Evolutionary conservation across 192 early-diverging fungal genomes (phyloP).

Genomic region (Backusella macrospora): DNA sequence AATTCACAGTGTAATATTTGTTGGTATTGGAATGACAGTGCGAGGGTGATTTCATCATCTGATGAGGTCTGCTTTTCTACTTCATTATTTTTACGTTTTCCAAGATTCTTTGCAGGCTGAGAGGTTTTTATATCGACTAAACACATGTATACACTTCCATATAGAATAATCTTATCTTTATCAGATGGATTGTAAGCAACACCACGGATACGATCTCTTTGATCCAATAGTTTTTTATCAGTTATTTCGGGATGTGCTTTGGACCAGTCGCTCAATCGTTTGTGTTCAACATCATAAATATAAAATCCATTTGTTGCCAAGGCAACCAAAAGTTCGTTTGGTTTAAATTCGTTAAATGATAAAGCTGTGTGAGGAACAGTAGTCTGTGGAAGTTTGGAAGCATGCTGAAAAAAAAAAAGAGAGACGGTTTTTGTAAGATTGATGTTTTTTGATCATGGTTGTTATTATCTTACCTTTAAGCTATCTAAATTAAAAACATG

Average conservation of each 20-base stretch:
- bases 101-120: constrained; percentile 42
- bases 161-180: constrained; percentile 67
- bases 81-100: constrained; percentile 52
- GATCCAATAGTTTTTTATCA: constrained; percentile 62
- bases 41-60: constrained; percentile 64
- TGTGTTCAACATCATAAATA: constrained; percentile 70
- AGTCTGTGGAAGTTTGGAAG: constrained; percentile 65
- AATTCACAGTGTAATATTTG: constrained; percentile 81
- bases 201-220: constrained; percentile 75
- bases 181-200: constrained; percentile 68
- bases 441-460: not conserved
- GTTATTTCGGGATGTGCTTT: constrained; percentile 65
- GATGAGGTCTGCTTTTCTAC: constrained; percentile 44
- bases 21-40: constrained; percentile 80
- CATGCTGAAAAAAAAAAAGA: constrained; percentile 52
- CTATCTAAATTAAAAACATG: constrained; percentile 76
- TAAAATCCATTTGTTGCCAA: constrained; percentile 74
- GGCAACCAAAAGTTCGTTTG: constrained; percentile 59
- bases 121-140: constrained; percentile 72
- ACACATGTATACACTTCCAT: constrained; percentile 70
- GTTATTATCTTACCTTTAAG: constrained; percentile 55
- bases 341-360: constrained; percentile 62
- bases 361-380: constrained; percentile 66
- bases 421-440: not conserved
- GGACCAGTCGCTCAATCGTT: constrained; percentile 85